A percentile compares a stretch with the other conserved stretches of the same genome.
phyloP scores from a whole-genome alignment of 2,329 filamentous ascomycete genomes.

The Cercospora beticola region DNA sequence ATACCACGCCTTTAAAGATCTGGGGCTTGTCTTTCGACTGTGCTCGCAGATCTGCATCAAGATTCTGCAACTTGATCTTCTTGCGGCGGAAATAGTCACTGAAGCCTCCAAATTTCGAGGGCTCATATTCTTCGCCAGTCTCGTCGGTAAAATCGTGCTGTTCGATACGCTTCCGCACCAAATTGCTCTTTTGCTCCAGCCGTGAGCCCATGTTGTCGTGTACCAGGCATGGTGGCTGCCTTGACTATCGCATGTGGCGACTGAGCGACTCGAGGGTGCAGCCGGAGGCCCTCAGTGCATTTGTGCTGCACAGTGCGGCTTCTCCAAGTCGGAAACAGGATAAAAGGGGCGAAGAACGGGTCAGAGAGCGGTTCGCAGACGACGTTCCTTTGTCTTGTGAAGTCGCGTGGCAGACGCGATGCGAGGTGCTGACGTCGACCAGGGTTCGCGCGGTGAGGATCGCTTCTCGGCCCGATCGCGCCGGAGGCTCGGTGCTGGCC shows the following conservation, averaged over 20 bases:
- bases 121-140: constrained; percentile 84
- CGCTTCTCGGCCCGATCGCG: constrained; percentile 1
- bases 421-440: constrained; percentile 7
- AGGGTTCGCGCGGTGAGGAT: not conserved
- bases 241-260: not conserved
- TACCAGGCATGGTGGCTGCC: constrained; percentile 13
- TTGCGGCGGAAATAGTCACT: constrained; percentile 90
- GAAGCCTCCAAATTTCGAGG: constrained; percentile 85
- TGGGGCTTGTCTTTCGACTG: constrained; percentile 68
- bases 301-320: not conserved
- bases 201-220: constrained; percentile 58
- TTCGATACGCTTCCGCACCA: constrained; percentile 63
- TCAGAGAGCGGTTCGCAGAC: not conserved
- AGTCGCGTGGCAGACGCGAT: constrained; percentile 3
- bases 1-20: constrained; percentile 88
- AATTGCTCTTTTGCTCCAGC: constrained; percentile 58
- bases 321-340: not conserved
- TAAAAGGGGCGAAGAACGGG: not conserved
- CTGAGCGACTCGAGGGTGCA: not conserved
- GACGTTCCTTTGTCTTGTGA: constrained; percentile 1
- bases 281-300: not conserved
- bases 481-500: constrained; percentile 1
- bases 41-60: constrained; percentile 77
- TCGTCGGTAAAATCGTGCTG: constrained; percentile 68
- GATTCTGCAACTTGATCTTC: constrained; percentile 95